Conservation (phyloP, 768 basidiomycete species). For the Boletus pseudopeckii region DNA sequence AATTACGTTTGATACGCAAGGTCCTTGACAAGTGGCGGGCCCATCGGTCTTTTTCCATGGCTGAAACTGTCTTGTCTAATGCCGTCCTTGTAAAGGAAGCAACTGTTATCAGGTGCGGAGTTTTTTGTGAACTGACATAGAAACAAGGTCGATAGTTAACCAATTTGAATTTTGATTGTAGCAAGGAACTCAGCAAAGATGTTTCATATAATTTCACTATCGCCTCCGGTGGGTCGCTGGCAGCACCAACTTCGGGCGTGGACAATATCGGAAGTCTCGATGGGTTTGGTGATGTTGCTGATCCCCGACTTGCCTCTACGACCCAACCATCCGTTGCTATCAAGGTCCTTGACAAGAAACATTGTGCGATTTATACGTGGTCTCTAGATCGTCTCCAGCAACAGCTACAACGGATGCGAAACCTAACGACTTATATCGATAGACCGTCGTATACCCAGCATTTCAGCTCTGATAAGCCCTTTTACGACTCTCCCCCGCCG, state of each 20-base stretch:
- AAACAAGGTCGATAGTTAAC: conserved; percentile 1
- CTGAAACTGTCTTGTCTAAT: conserved; percentile 79
- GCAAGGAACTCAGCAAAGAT: conserved; percentile 82
- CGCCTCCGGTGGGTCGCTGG: conserved; percentile 76
- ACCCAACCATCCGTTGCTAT: conserved; percentile 83
- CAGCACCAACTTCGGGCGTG: conserved; percentile 75
- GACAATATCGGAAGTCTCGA: conserved; percentile 85
- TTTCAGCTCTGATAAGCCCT: conserved; percentile 90
- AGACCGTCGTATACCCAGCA: conserved; percentile 92
- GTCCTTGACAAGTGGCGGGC: conserved; percentile 84
- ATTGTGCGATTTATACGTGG: conserved; percentile 90
- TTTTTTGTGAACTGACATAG: neutral
- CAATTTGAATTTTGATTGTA: conserved; percentile 30
- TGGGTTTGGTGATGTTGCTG: conserved; percentile 91
- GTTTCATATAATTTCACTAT: conserved; percentile 93
- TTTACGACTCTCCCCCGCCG: conserved; percentile 84
- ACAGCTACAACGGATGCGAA: conserved; percentile 90
- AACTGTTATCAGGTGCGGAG: conserved; percentile 77
- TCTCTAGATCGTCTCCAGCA: conserved; percentile 84
- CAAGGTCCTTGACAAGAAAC: conserved; percentile 86
- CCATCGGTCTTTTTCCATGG: conserved; percentile 86
- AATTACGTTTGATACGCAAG: conserved; percentile 78
- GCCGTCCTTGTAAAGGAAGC: conserved; percentile 92
- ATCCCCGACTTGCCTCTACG: conserved; percentile 67
- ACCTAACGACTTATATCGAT: conserved; percentile 84